Conservation (phyloP, 2,329 filamentous ascomycete genomes). For the Calonectria henricotiae region DNA sequence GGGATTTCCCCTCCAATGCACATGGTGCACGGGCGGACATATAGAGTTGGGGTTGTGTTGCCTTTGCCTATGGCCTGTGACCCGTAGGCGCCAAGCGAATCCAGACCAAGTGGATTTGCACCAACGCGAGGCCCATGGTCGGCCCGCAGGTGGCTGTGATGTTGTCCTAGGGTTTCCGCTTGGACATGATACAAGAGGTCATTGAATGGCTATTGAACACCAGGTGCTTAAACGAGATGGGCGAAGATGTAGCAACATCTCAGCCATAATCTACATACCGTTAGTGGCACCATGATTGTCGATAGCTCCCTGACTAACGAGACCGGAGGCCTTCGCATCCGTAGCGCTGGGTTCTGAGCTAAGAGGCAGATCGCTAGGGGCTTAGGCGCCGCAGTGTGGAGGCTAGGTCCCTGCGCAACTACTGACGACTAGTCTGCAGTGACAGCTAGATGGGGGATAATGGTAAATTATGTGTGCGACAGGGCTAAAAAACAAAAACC, state of each 20-base stretch:
- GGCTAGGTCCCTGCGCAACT: slow-evolving; percentile 15
- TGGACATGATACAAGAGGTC: not conserved
- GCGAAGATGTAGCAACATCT: slow-evolving; percentile 1
- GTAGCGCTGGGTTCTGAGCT: slow-evolving; percentile 22
- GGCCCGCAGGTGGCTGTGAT: not conserved
- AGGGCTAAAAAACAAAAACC: not conserved
- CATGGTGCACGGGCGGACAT: slow-evolving; percentile 12
- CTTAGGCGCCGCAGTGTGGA: not conserved
- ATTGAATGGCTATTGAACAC: not conserved
- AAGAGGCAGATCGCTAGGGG: slow-evolving; percentile 24
- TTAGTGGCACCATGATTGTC: slow-evolving; percentile 23
- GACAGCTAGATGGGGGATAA: slow-evolving; percentile 6
- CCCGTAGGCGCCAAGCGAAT: slow-evolving; percentile 17
- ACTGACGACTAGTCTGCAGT: not conserved
- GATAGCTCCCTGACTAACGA: slow-evolving; percentile 18
- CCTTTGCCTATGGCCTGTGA: slow-evolving; percentile 7
- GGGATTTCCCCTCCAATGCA: slow-evolving; percentile 19
- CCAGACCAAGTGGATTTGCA: slow-evolving; percentile 12
- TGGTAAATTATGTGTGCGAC: not conserved
- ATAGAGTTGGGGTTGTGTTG: slow-evolving; percentile 18
- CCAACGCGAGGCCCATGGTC: slow-evolving; percentile 1
- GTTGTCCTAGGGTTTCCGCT: slow-evolving; percentile 6
- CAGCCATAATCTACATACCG: slow-evolving; percentile 3
- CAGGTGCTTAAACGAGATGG: slow-evolving; percentile 17
- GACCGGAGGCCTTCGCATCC: slow-evolving; percentile 15